Evolutionary conservation across 148 eudicot genomes (phyloP), one percentile per base, ranked within the genome.

Genomic region (Vaccinium corymbosum): DNA sequence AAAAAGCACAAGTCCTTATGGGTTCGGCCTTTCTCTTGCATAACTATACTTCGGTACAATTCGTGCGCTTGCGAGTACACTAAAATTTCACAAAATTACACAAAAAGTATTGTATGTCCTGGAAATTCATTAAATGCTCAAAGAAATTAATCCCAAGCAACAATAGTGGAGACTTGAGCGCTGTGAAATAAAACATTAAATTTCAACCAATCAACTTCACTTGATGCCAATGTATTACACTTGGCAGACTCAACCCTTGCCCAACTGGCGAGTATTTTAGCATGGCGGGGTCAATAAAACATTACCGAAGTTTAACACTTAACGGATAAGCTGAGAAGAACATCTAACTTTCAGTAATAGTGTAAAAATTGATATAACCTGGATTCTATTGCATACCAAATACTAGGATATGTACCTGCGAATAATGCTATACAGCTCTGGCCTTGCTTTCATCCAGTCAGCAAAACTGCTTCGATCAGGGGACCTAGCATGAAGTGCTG

Each of bases 371-470:
- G 76, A 49, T 48, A 25, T 70, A 25, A 38, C 61, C 14, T 22
- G 56, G 25, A 19, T 7, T 16, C 11, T 15, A 79, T 55, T 42
- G 20, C 11, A 8, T 9, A 20, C 20, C 8, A 79, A 32, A 35
- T 57, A 59, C 51, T 3, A n/a, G 32, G 13, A 80, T 80, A 27
- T 57, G 85, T 88, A 95, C 98, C 98, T 94, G 83, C 98, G 98
- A 83, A 95, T 84, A 82, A 95, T 94, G 86, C 98, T 95, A 87
- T 95, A 95, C 35, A 95, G 95, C 86, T 95, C 98, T 8, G 98
- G 98, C 86, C 98, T 91, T 77, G 96, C 96, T 88, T 83, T 94
- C 98, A 95, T 95, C 98, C 98, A 95, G 78, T 93, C 94, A 87
- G 94, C 88, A 88, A 95, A 95, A 88, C 90, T 95, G 90, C 89